These are phyloP conservation scores for Pyrenochaeta sp. DNA, from an alignment of 2,329 filamentous ascomycete species.

Conservation along the genomic window DNA sequence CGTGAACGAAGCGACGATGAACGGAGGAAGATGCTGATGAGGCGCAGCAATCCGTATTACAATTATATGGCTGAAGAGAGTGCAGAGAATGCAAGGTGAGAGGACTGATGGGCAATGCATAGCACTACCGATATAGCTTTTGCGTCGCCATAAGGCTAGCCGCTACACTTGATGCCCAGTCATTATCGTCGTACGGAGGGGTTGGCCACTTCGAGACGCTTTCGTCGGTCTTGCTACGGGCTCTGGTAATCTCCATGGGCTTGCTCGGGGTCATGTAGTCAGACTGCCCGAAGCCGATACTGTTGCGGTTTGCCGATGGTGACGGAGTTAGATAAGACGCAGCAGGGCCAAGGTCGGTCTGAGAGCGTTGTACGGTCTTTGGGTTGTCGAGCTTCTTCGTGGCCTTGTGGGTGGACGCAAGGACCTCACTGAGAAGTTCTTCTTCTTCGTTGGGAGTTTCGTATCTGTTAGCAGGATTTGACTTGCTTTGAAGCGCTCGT, in stretches of 20 bases:
- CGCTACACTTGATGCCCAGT: constrained; percentile 86
- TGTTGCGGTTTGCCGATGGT: constrained; percentile 83
- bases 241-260: constrained; percentile 70
- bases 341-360: constrained; percentile 69
- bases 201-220: constrained; percentile 84
- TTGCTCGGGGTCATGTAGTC: constrained; percentile 71
- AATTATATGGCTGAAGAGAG: constrained; percentile 40
- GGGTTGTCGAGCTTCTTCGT: constrained; percentile 72
- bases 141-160: constrained; percentile 67
- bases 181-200: constrained; percentile 90
- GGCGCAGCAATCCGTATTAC: constrained; percentile 40
- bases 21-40: constrained; percentile 32
- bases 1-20: constrained; percentile 43
- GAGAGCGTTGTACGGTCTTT: constrained; percentile 59
- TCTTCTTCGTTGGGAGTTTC: constrained; percentile 97
- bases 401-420: constrained; percentile 78
- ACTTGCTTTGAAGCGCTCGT: constrained; percentile 74
- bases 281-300: constrained; percentile 74
- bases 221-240: constrained; percentile 53
- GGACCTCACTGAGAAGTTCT: constrained; percentile 88
- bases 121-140: constrained; percentile 45
- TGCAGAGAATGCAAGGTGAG: constrained; percentile 35
- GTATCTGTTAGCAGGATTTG: constrained; percentile 81
- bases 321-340: constrained; percentile 75
- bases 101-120: constrained; percentile 16